Evolutionary conservation across 2,329 filamentous ascomycete genomes (phyloP).

Genomic region (Bertia moriformis): DNA sequence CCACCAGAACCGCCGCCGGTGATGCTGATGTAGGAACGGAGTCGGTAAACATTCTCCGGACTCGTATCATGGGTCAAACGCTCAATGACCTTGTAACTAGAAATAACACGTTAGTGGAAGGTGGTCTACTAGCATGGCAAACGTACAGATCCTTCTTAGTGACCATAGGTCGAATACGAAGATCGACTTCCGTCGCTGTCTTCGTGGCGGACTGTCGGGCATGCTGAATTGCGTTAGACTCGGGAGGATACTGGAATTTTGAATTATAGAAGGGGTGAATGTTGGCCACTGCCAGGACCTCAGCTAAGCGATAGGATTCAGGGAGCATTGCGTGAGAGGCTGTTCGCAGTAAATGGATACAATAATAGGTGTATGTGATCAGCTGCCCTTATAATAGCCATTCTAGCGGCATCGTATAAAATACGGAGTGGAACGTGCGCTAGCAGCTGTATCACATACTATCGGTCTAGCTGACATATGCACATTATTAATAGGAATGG

Average conservation of each 20-base stretch:
- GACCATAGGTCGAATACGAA: conserved; percentile 3
- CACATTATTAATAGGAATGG: too few relatives aligned
- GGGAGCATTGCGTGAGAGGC: too few relatives aligned
- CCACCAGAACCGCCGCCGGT: conserved; percentile 22
- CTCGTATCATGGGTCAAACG: conserved; percentile 17
- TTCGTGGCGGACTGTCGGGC: conserved; percentile 3
- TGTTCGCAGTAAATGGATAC: too few relatives aligned
- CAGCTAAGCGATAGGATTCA: conserved; percentile 12
- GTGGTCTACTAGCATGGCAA: not conserved
- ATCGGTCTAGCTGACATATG: too few relatives aligned
- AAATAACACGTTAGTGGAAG: not conserved
- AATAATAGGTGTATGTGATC: too few relatives aligned
- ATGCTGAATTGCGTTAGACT: conserved; percentile 2
- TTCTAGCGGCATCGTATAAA: too few relatives aligned
- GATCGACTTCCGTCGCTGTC: not conserved
- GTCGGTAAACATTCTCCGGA: conserved; percentile 19
- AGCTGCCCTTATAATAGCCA: too few relatives aligned
- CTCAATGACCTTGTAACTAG: conserved; percentile 18
- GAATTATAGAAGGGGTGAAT: conserved; percentile 19
- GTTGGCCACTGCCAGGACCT: conserved; percentile 16
- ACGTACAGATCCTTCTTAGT: conserved; percentile 5
- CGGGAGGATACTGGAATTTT: conserved; percentile 14
- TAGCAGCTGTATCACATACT: too few relatives aligned
- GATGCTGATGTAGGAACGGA: conserved; percentile 19
- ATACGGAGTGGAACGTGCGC: too few relatives aligned